These are phyloP conservation scores for Acorus gramineus DNA, from an alignment of 106 monocot species.

Conservation along the genomic window DNA sequence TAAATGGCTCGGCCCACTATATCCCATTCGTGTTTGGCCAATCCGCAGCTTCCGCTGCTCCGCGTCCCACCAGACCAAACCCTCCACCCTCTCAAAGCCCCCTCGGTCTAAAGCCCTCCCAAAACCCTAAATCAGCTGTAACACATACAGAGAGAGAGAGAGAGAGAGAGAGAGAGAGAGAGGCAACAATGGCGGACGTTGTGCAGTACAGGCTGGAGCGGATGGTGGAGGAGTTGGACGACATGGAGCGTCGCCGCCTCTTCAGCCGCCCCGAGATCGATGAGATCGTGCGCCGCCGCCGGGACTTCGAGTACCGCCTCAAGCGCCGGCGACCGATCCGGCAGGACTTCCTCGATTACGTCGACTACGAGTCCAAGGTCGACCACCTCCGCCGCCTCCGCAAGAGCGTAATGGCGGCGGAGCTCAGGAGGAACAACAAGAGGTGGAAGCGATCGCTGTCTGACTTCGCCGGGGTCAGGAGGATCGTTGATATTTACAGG, in stretches of 20 bases:
- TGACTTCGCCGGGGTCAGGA: constrained; percentile 43
- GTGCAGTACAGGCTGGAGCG: constrained; percentile 81
- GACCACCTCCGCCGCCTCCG: constrained; percentile 50
- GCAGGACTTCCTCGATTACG: constrained; percentile 57
- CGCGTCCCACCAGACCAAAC: too few species aligned
- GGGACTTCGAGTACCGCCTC: constrained; percentile 84
- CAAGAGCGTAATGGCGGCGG: constrained; percentile 41
- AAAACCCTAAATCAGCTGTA: too few species aligned
- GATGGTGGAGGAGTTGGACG: constrained; percentile 88
- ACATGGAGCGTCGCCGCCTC: constrained; percentile 67
- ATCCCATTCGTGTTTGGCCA: too few species aligned
- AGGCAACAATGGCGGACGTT: constrained; percentile 62
- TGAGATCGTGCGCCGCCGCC: constrained; percentile 59
- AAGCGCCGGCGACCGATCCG: constrained; percentile 70
- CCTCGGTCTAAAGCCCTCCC: too few species aligned
- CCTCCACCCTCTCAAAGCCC: too few species aligned
- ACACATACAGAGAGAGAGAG: too few species aligned
- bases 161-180: neutral
- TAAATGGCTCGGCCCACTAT: too few species aligned
- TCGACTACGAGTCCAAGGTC: constrained; percentile 66
- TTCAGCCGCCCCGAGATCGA: constrained; percentile 56
- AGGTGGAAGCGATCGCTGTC: constrained; percentile 80
- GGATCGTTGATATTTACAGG: constrained; percentile 62
- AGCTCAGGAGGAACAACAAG: constrained; percentile 21
- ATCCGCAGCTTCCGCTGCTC: too few species aligned